Evolutionary conservation across 495 filamentous ascomycete genomes (phyloP).

Genomic region (Pseudoneurospora amorphoporcata): DNA sequence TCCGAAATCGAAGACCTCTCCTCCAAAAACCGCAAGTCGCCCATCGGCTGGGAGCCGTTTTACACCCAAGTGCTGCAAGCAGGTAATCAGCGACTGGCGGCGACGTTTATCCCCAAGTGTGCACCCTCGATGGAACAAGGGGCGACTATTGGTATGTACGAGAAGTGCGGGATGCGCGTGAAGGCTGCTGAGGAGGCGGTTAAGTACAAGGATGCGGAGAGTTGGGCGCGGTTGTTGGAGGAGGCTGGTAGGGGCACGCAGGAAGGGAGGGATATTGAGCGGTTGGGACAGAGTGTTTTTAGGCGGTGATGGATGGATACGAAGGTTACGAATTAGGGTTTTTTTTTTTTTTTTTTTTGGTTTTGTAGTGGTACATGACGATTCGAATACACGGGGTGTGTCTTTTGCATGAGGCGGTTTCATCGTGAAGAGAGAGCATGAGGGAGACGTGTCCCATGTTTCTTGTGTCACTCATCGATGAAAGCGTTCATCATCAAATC

Average conservation of each 20-base stretch:
- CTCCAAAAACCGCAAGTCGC: constrained; percentile 58
- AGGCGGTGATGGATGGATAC: constrained; percentile 22
- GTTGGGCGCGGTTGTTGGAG: constrained; percentile 37
- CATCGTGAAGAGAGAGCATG: background rate
- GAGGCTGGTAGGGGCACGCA: constrained; percentile 30
- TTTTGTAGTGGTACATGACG: background rate
- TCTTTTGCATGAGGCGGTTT: background rate
- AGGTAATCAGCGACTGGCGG: constrained; percentile 80
- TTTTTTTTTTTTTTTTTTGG: background rate
- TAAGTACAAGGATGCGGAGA: constrained; percentile 64
- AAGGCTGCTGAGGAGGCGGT: constrained; percentile 91
- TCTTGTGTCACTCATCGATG: background rate
- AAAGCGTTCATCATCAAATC: background rate
- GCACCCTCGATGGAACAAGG: constrained; percentile 33
- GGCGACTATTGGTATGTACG: constrained; percentile 83
- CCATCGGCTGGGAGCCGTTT: constrained; percentile 99
- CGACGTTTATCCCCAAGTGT: constrained; percentile 82
- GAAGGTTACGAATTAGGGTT: background rate
- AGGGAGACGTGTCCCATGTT: background rate
- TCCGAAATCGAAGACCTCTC: constrained; percentile 74
- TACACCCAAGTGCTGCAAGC: constrained; percentile 82
- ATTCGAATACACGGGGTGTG: background rate
- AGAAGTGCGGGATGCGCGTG: constrained; percentile 84
- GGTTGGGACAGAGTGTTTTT: constrained; percentile 31
- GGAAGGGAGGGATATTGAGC: constrained; percentile 39